Base-by-base conservation (phyloP, 164 flowering plant species). In the Cinnamomum chago region DNA sequence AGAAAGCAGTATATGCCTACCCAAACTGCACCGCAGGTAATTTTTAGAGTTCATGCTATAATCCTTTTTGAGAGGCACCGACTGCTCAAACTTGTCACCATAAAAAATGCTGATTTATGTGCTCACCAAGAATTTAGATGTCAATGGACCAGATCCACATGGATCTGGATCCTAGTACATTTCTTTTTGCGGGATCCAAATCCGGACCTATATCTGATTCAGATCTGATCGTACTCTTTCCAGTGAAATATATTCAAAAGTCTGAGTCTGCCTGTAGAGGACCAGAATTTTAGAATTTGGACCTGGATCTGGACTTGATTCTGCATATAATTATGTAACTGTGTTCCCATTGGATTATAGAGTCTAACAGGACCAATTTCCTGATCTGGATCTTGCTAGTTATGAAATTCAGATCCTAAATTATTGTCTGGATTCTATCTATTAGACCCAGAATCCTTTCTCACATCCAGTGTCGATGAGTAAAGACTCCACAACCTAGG, bases 1-100 rank as follows among this genome's bases (percentile, higher is more conserved):
- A 84, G 76, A 73, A 81, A 77, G 76, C 85, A 79, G 72, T 74
- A 66, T 62, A 58, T 71, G 67, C 64, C 74, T 75, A 81, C 76
- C 55, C 84, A 84, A 73, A 67, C 76, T 65, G 67, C 76, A 11
- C 82, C 77, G 67, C 78, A 79, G 68, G 75, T 74, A 65, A 20
- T 35, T 30, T 65, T 50, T 12, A 40, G 65, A 22, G 20, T 55
- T 55, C 17, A 17, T 5, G 5, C 20, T 5, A 17, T 55, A 15
- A 14, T 55, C 20, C 60, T 17, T 14, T 55, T 35, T 13, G 20
- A 3, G 18, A 55, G 60, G 60, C 6, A 55, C 60, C n/a, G 12
- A 55, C 18, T 55, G 5, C 18, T 13, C 17, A 5, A 55, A 18
- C 17, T 13, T 55, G 17, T 55, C 60, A 3, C 60, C 60, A 55